Percentiles rank a stretch among this genome's conserved stretches.
Evolutionary conservation across 257 asterid species (phyloP).

Genomic region (Mentha longifolia): DNA sequence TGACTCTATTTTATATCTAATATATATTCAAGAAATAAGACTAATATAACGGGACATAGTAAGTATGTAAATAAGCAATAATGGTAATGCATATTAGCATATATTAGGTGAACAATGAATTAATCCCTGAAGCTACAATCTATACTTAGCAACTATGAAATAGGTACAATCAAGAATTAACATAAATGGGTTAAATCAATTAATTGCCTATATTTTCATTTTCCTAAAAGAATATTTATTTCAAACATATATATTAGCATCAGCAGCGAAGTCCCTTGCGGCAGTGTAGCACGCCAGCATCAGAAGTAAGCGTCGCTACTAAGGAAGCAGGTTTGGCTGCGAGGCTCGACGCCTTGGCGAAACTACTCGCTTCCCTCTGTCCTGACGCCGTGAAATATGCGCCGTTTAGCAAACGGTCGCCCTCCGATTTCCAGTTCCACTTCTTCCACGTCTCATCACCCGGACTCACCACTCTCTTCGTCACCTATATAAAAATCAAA

Average conservation of each 20-base stretch:
- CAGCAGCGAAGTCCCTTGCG: constrained; percentile 42
- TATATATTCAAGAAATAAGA: no score
- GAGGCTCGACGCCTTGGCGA: constrained; percentile 54
- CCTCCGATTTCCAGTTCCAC: constrained; percentile 71
- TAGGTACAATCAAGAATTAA: no score
- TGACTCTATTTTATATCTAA: no score
- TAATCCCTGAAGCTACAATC: no score
- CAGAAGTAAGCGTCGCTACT: constrained; percentile 46
- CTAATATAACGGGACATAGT: no score
- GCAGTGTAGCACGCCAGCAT: constrained; percentile 52
- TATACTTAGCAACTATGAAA: no score
- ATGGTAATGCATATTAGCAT: no score
- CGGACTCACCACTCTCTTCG: constrained; percentile 42
- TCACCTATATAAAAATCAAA: constrained; percentile 28
- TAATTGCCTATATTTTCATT: not conserved
- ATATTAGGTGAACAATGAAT: no score
- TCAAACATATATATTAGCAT: no score
- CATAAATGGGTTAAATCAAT: not conserved
- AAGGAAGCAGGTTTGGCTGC: constrained; percentile 48
- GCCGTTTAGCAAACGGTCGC: constrained; percentile 54
- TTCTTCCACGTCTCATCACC: constrained; percentile 37
- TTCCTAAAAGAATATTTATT: no score
- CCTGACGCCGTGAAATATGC: constrained; percentile 57
- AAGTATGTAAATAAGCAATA: no score
- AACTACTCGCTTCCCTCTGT: constrained; percentile 36